These are phyloP conservation scores for Vitis rotundifolia DNA, from an alignment of 164 flowering plant species.

Conservation along the genomic window DNA sequence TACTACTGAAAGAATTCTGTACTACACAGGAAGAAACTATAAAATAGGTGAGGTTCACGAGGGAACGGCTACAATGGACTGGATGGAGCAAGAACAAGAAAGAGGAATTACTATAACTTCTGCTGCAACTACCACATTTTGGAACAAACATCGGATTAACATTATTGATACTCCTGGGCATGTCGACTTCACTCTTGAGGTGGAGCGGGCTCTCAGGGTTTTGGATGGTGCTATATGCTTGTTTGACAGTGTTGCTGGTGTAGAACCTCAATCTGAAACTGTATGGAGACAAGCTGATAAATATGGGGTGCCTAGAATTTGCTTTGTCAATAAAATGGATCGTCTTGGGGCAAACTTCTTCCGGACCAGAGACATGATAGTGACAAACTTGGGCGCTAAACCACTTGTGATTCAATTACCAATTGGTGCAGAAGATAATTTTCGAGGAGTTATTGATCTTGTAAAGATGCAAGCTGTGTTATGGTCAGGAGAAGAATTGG, in stretches of 20 bases:
- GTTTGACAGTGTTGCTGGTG: slow-evolving; percentile 98
- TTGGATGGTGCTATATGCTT: slow-evolving; percentile 95
- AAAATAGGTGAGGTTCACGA: slow-evolving; percentile 98
- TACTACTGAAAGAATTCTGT: slow-evolving; percentile 84
- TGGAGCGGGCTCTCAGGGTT: slow-evolving; percentile 95
- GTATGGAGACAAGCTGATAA: slow-evolving; percentile 99
- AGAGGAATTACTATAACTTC: slow-evolving; percentile 97
- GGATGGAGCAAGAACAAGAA: slow-evolving; percentile 99
- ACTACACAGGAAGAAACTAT: slow-evolving; percentile 91
- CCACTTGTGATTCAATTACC: slow-evolving; percentile 95
- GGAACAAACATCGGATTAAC: slow-evolving; percentile 89
- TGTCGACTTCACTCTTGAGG: slow-evolving; percentile 98
- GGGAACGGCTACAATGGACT: slow-evolving; percentile 98
- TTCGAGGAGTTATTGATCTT: slow-evolving; percentile 84
- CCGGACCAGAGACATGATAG: slow-evolving; percentile 92
- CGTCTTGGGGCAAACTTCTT: slow-evolving; percentile 95
- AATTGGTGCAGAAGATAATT: slow-evolving; percentile 84
- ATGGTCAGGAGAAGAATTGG: slow-evolving; percentile 98
- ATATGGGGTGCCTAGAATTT: slow-evolving; percentile 92
- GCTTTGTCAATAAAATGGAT: slow-evolving; percentile 98
- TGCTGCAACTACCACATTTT: slow-evolving; percentile 91
- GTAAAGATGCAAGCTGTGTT: slow-evolving; percentile 82
- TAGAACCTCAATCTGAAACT: slow-evolving; percentile 97
- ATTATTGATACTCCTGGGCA: slow-evolving; percentile 99
- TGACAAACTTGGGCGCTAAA: slow-evolving; percentile 91